Percentiles rank a stretch among this genome's conserved stretches.
Evolutionary conservation across 2,329 filamentous ascomycete genomes (phyloP).

Genomic region (Xylariaceae sp.): DNA sequence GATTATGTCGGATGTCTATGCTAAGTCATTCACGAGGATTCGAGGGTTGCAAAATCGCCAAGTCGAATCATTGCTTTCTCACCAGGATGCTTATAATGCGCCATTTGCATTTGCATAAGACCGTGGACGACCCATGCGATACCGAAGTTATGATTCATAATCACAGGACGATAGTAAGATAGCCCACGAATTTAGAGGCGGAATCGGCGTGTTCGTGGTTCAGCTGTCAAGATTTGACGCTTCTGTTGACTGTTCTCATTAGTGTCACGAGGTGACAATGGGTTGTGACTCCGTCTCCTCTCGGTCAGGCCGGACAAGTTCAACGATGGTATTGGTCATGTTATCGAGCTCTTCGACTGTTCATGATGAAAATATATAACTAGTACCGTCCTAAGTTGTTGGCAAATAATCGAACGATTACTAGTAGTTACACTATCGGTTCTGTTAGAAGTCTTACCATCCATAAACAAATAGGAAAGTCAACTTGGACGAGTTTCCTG

Average conservation of each 20-base stretch:
- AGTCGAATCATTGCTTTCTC: neutral
- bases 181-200: conserved; percentile 1
- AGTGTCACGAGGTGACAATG: conserved; percentile 5
- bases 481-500: conserved; percentile 10
- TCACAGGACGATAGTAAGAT: neutral
- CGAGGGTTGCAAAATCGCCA: neutral
- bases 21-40: neutral
- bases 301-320: conserved; percentile 23
- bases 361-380: neutral
- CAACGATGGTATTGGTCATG: conserved; percentile 3
- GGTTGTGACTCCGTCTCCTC: neutral
- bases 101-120: conserved; percentile 1
- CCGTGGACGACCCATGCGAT: neutral
- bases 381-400: neutral
- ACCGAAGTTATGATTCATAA: neutral
- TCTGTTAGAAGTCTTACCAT: too few species aligned
- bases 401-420: neutral
- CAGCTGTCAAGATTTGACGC: neutral
- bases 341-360: neutral
- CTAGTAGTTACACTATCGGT: neutral
- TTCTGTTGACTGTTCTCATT: too few species aligned
- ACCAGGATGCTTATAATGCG: neutral
- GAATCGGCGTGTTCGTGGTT: conserved; percentile 9
- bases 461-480: too few species aligned
- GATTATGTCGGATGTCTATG: neutral